Evolutionary conservation across 768 basidiomycete species (phyloP).

Genomic region (Rhodocollybia butyracea): DNA sequence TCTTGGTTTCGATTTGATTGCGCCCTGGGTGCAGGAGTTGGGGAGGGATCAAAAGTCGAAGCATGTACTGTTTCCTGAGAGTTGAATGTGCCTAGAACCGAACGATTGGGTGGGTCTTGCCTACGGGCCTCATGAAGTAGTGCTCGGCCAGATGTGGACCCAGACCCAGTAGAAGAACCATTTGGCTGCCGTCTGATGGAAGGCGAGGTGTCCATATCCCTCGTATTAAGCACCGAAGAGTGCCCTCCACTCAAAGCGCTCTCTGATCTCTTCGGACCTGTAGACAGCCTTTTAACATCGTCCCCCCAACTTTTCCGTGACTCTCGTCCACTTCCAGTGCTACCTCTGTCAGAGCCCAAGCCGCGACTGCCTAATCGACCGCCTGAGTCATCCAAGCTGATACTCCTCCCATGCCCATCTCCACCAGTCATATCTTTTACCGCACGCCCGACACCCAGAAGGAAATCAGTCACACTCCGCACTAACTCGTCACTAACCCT

Average conservation of each 20-base stretch:
- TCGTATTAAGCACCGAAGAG: slow-evolving; percentile 25
- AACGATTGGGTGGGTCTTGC: slow-evolving; percentile 50
- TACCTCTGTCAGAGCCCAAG: slow-evolving; percentile 24
- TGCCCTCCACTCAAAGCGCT: slow-evolving; percentile 29
- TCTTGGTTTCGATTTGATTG: slow-evolving; percentile 11
- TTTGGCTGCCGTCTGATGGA: slow-evolving; percentile 18
- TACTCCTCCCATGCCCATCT: slow-evolving; percentile 44
- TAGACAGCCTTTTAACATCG: slow-evolving; percentile 12
- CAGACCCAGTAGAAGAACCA: neutral
- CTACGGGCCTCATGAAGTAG: too few relatives aligned
- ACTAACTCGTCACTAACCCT: slow-evolving; percentile 78
- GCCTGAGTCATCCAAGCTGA: slow-evolving; percentile 53
- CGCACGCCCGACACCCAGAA: slow-evolving; percentile 72
- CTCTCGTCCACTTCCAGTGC: slow-evolving; percentile 40
- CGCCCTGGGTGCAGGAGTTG: slow-evolving; percentile 37
- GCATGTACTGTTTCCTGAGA: slow-evolving; percentile 41
- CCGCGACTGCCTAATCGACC: slow-evolving; percentile 26
- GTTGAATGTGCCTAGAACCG: slow-evolving; percentile 29
- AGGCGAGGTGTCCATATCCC: slow-evolving; percentile 18
- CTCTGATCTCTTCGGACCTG: slow-evolving; percentile 27
- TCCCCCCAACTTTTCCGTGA: slow-evolving; percentile 51
- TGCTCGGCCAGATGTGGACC: too few relatives aligned
- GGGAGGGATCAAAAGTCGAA: slow-evolving; percentile 35
- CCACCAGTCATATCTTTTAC: slow-evolving; percentile 49
- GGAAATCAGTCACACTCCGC: slow-evolving; percentile 68